Evolutionary conservation across 2,329 filamentous ascomycete genomes (phyloP).

Genomic region (Seiridium unicorne): DNA sequence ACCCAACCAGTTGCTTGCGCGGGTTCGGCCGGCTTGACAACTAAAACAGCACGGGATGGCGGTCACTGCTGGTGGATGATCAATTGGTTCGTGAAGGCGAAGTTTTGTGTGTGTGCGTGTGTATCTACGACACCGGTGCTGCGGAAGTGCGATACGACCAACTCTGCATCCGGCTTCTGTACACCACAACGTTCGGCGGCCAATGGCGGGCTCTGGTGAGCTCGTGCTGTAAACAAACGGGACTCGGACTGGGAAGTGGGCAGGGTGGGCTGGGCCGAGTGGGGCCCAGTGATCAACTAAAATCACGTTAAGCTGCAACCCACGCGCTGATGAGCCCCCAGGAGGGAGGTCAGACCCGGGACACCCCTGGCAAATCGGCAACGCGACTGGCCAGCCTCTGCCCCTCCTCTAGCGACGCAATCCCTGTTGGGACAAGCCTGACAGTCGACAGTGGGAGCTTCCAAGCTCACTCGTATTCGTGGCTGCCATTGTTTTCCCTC

Average conservation of each 20-base stretch:
- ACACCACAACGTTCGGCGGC: background rate
- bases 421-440: background rate
- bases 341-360: background rate
- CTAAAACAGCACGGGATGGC: background rate
- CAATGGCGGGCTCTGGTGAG: conserved; percentile 6
- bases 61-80: no score
- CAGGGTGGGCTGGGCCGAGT: background rate
- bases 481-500: background rate
- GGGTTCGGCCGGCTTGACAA: background rate
- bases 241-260: conserved; percentile 3
- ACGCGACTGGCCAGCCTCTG: background rate
- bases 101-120: background rate
- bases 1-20: background rate
- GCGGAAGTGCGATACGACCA: no score
- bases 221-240: conserved; percentile 7
- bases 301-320: background rate
- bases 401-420: background rate
- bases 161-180: background rate
- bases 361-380: background rate
- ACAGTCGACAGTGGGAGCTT: background rate
- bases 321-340: background rate
- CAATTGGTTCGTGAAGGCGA: background rate
- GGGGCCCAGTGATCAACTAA: background rate
- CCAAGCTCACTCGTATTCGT: background rate
- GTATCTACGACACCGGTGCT: no score